These are phyloP conservation scores for Cryptococcus maquisensis DNA, from an alignment of 1,284 basidiomycete genomes.

Conservation along the genomic window DNA sequence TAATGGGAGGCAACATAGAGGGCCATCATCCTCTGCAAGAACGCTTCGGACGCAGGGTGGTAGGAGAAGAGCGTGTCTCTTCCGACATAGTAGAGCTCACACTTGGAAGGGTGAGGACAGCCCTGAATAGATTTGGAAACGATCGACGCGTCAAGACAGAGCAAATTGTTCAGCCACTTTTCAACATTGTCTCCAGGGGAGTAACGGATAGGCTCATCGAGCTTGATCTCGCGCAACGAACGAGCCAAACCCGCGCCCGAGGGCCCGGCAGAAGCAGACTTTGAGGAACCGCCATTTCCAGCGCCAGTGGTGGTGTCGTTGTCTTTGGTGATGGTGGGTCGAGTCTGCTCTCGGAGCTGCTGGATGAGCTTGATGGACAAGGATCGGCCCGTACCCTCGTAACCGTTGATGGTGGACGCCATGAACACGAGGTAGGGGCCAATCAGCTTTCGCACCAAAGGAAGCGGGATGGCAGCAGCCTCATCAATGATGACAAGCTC, in stretches of 20 bases:
- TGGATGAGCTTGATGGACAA: conserved; percentile 97
- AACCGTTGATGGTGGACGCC: conserved; percentile 97
- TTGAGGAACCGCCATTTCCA: conserved; percentile 30
- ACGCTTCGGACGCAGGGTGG: conserved; percentile 93
- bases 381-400: conserved; percentile 97
- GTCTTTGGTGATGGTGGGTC: conserved; percentile 58
- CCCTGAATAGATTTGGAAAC: conserved; percentile 63
- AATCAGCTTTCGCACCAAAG: conserved; percentile 88
- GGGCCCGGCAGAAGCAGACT: conserved; percentile 39
- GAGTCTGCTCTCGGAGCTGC: conserved; percentile 85
- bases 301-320: conserved; percentile 41
- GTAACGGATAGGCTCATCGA: conserved; percentile 94
- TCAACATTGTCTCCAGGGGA: conserved; percentile 82
- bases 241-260: conserved; percentile 56
- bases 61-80: conserved; percentile 96
- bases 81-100: conserved; percentile 93
- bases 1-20: conserved; percentile 97
- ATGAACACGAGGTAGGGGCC: conserved; percentile 98
- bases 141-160: conserved; percentile 90
- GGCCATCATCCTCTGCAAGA: conserved; percentile 97
- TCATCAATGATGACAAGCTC: conserved; percentile 98
- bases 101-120: conserved; percentile 87
- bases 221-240: conserved; percentile 85
- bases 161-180: conserved; percentile 84
- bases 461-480: conserved; percentile 94